Evolutionary conservation across 345 rosid species (phyloP).

Genomic region (Populus tremula): DNA sequence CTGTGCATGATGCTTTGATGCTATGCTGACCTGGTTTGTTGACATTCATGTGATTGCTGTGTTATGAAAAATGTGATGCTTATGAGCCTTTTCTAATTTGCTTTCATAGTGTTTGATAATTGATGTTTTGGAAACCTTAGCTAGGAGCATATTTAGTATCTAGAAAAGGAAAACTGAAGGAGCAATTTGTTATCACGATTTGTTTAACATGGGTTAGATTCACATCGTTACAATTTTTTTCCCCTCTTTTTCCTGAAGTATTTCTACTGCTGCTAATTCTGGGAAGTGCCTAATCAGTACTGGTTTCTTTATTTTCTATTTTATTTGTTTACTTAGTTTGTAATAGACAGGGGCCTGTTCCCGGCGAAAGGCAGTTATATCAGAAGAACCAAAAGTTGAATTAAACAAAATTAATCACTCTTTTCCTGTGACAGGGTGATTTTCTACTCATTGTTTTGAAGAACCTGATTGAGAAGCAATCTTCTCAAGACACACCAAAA

Average conservation of each 20-base stretch:
- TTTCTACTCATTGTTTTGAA: slow-evolving; percentile 88
- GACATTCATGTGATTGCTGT: neutral
- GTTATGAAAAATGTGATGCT: neutral
- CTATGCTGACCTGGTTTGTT: neutral
- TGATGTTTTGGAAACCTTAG: neutral
- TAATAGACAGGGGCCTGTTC: neutral
- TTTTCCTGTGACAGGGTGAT: slow-evolving; percentile 59
- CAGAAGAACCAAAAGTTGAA: neutral
- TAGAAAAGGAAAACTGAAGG: neutral
- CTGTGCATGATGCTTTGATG: neutral
- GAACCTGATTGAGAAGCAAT: slow-evolving; percentile 81
- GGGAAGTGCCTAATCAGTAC: neutral
- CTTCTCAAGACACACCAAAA: slow-evolving; percentile 42
- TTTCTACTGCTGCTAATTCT: neutral
- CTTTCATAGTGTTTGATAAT: neutral
- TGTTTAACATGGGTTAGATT: neutral
- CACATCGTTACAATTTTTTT: neutral
- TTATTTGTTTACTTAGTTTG: neutral
- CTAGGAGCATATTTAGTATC: neutral
- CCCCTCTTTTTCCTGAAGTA: neutral
- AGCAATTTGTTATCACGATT: neutral
- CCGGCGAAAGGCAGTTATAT: neutral
- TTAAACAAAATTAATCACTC: neutral
- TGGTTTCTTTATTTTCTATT: neutral
- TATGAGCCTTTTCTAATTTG: neutral